Percentiles rank a stretch among this genome's conserved stretches.
Conservation (phyloP, 2,329 filamentous ascomycete genomes). For the Clathrospora elynae region DNA sequence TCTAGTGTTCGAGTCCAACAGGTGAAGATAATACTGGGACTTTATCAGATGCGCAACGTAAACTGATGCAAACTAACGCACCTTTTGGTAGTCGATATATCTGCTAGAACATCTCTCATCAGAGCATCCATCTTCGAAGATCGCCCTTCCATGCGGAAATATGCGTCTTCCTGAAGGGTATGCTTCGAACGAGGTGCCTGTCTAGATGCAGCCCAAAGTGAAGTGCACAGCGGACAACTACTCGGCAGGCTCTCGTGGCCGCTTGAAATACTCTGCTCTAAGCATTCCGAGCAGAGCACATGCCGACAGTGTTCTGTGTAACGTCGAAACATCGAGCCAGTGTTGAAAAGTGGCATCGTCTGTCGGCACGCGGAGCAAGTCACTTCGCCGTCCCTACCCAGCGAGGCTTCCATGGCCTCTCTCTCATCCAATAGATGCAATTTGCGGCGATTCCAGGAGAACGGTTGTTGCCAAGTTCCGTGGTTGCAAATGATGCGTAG, state of each 20-base stretch:
- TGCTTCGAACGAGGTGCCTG: constrained; percentile 2
- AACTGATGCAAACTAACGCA: too few relatives aligned
- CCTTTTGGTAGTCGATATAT: constrained; percentile 39
- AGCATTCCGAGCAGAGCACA: constrained; percentile 44
- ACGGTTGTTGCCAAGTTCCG: constrained; percentile 55
- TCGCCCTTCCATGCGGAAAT: constrained; percentile 36
- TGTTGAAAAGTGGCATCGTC: constrained; percentile 26
- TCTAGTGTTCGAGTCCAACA: constrained; percentile 41
- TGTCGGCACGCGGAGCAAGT: constrained; percentile 42
- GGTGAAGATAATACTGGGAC: constrained; percentile 38
- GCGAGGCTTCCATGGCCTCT: constrained; percentile 39
- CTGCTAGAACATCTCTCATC: constrained; percentile 39
- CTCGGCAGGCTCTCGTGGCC: constrained; percentile 7
- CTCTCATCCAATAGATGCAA: constrained; percentile 44
- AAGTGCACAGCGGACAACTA: constrained; percentile 32
- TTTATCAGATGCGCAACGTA: not conserved
- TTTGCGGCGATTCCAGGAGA: constrained; percentile 51
- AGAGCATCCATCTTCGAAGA: constrained; percentile 46
- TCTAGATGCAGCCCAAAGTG: constrained; percentile 14
- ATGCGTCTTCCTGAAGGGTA: constrained; percentile 27
- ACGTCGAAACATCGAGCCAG: constrained; percentile 29
- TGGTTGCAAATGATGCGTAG: constrained; percentile 58
- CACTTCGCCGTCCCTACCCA: constrained; percentile 33
- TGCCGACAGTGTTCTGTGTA: constrained; percentile 38
- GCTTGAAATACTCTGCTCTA: constrained; percentile 29